Evolutionary conservation across 2,329 filamentous ascomycete genomes (phyloP), one percentile per base, ranked within the genome.

Genomic region (Elsinoe fawcettii): DNA sequence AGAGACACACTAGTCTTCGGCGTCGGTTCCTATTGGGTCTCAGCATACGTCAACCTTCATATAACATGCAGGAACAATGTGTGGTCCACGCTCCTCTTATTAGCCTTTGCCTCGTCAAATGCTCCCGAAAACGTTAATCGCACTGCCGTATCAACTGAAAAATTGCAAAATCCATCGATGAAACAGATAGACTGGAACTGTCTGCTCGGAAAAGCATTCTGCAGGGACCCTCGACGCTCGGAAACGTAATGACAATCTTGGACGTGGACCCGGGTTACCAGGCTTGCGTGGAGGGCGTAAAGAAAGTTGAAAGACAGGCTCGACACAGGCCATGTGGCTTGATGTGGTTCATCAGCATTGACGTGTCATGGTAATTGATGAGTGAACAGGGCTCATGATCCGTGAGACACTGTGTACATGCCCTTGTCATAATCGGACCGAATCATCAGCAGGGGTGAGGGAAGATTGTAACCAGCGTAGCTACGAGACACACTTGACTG

Each of bases 121-220:
- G 34, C 34, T 37, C 4, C 11, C 34, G 34, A 37, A 37, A 37
- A 14, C 5, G 34, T 37, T 14, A 37, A 37, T 37, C 11, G 34
- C 34, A 37, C 34, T 37, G 34, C 34, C 11, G 34, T n/a, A 37
- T 37, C 34, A 37, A 7, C 34, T 37, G 34, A 5, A 37, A 37
- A 37, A 37, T 37, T 5, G 34, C 14, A 37, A 12, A 37, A 37
- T 37, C 34, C 5, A 37, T 37, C 14, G 34, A 37, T 37, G 34
- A 37, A 37, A 37, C 34, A 37, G 34, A n/a, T 37, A 12, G 41
- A 23, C 16, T 22, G 18, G 18, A 22, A 23, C n/a, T 46, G 4
- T 46, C 41, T 9, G 41, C 11, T 46, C 41, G 41, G 41, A 46
- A 46, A 25, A 46, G 41, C 41, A 46, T 46, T 27, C 41, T 46